Evolutionary conservation across 2,329 filamentous ascomycete genomes (phyloP), one percentile per base, ranked within the genome.

Genomic region (Xylaria sp.): DNA sequence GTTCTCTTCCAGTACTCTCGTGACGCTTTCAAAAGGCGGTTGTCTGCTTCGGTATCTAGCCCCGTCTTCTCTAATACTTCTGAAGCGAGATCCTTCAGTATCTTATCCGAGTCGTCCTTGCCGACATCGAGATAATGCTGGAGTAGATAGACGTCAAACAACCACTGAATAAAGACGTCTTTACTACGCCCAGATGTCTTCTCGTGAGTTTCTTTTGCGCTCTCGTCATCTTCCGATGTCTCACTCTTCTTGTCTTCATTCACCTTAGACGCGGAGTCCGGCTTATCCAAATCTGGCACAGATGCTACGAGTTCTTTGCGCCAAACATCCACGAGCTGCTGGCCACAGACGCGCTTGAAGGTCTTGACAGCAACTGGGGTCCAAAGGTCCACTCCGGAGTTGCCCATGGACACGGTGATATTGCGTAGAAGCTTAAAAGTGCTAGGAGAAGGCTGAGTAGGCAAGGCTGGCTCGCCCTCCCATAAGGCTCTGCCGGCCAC

Each of bases 1-100:
- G 92, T 96, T 75, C 92, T 89, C 82, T 91, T 93, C 89, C 93
- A 96, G 79, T 96, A 97, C 60, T 94, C 93, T 54, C 85, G 83
- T 6, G 93, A 88, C 17, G 85, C 83, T 79, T 90, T 92, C 72
- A 77, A 80, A 44, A 97, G 79, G 70, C 87, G 87, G 53, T 85
- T 80, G 17, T 81, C 81, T 11, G 83, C 79, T 33, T 86, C 83
- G 4, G 86, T 77, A 0, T 85, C 85, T 6, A 90, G 74, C 2
- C 83, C 85, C 0, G 82, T 81, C 48, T 80, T 83, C 44, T 81
- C 73, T 42, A 82, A 81, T 1, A 88, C 72, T 6, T 80, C 81
- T 17, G 83, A 79, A 62, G 84, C 81, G 20, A 92, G 77, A 9
- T 79, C 75, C 66, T 84, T 78, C 6, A 87, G 79, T 1, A 74